Evolutionary conservation across 2,329 filamentous ascomycete genomes (phyloP).

Genomic region (Hirsutella thompsonii): DNA sequence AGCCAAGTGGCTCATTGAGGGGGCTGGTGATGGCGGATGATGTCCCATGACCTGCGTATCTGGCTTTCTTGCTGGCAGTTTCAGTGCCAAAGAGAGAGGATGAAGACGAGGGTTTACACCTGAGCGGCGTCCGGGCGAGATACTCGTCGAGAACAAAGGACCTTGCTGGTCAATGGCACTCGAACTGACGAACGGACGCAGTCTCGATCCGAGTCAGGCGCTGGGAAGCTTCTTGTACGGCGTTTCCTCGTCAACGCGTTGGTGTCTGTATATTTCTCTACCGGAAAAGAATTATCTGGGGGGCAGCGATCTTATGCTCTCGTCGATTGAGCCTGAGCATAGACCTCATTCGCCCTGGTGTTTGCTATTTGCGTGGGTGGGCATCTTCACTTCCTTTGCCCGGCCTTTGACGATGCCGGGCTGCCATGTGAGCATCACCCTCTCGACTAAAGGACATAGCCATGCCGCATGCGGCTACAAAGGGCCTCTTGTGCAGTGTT

Average conservation of each 20-base stretch:
- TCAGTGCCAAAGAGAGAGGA: not conserved
- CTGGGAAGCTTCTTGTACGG: not conserved
- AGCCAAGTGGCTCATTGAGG: conserved; percentile 16
- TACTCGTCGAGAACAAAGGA: not conserved
- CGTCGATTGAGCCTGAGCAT: not conserved
- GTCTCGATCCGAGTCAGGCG: no score
- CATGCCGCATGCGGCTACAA: conserved; percentile 10
- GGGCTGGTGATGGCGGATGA: conserved; percentile 31
- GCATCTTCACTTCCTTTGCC: not conserved
- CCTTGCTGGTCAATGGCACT: not conserved
- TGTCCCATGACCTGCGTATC: conserved; percentile 19
- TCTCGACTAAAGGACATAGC: conserved; percentile 9
- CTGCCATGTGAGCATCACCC: conserved; percentile 10
- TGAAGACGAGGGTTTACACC: not conserved
- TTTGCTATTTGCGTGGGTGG: conserved; percentile 5
- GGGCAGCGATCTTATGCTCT: conserved; percentile 3
- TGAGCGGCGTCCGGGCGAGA: not conserved
- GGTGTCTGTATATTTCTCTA: not conserved
- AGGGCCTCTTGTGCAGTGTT: conserved; percentile 4
- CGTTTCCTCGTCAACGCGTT: not conserved
- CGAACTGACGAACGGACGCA: not conserved
- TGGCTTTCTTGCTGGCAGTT: not conserved
- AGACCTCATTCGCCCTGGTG: conserved; percentile 2
- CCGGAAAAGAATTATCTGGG: not conserved
- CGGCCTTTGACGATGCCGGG: conserved; percentile 3